Base-by-base conservation (phyloP, 805 yeast genomes). In the Nakazawaea ishiwadae region DNA sequence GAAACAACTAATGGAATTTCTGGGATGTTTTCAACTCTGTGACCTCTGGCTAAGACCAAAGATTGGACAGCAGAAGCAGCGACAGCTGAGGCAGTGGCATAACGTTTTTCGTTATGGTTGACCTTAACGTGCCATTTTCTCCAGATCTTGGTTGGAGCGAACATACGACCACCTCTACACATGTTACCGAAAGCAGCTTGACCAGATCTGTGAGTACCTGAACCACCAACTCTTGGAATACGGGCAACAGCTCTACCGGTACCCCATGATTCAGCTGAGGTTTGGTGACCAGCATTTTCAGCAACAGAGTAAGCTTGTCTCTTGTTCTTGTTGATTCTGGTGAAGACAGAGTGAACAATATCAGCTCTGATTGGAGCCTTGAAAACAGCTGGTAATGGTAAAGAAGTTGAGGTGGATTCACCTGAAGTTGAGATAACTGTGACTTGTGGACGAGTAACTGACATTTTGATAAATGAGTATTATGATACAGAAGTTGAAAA, bases 161-260 rank as follows among this genome's bases (percentile, higher is more conserved):
- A 93, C 98, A 93, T 93, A 78, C 99, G 96, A 81, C 99, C 99
- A 74, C 97, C 97, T 77, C 99, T 91, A 83, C 99, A 93, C 99
- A 93, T 93, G 93, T 93, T 93, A 84, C 99, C 99, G 83, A 93
- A 93, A 71, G 99, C 99, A 74, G 89, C 99, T 78, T 93, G 99
- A 74, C 99, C 99, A 56, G 98, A 79, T 79, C 99, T 90, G 95
- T 89, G 96, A 72, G 99, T 93, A 86, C 99, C 99, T 71, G 96
- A 90, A 80, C 99, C 99, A 77, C 96, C 96, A 70, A 93, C 98
- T 84, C 99, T 90, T 81, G 99, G 99, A 73, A 93, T 91, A 83
- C 99, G 91, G 78, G 99, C 98, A 68, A 93, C 96, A 76, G 99
- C 99, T 81, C 99, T 90, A 82, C 99, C 99, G 63, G 99, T 93